These are phyloP conservation scores for Actinomortierella ambigua DNA, from an alignment of 371 early-diverging fungal species.

Conservation along the genomic window DNA sequence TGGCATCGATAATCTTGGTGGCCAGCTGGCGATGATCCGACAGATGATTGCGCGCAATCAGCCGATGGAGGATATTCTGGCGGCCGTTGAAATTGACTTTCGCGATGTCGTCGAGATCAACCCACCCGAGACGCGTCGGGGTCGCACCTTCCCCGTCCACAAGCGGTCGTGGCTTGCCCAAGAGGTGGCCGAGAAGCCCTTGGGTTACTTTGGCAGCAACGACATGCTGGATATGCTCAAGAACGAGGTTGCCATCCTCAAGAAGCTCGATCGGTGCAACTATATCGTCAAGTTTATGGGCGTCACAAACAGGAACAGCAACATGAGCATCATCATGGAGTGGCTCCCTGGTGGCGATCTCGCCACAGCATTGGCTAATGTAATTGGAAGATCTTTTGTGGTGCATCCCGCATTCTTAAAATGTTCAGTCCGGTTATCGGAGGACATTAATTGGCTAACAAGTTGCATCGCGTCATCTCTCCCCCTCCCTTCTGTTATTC, in stretches of 20 bases:
- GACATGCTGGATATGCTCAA: constrained; percentile 45
- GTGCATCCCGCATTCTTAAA: too few species aligned
- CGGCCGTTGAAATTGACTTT: constrained; percentile 38
- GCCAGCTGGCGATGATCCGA: constrained; percentile 40
- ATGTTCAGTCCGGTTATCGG: too few species aligned
- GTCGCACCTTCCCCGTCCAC: constrained; percentile 43
- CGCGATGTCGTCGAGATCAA: constrained; percentile 31
- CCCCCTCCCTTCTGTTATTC: background rate
- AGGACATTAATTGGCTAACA: too few species aligned
- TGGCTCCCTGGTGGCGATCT: constrained; percentile 43
- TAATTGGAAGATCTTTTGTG: too few species aligned
- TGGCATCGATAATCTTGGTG: constrained; percentile 36
- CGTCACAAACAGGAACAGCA: constrained; percentile 31
- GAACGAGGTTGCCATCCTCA: constrained; percentile 45
- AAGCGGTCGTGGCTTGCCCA: constrained; percentile 39
- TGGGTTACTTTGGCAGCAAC: constrained; percentile 35
- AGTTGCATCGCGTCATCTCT: background rate
- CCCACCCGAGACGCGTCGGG: constrained; percentile 33
- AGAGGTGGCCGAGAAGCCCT: constrained; percentile 47
- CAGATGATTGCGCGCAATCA: constrained; percentile 41
- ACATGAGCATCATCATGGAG: constrained; percentile 46
- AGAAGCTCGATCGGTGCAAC: constrained; percentile 44
- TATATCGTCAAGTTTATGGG: constrained; percentile 47
- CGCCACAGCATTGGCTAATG: constrained; percentile 26
- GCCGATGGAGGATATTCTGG: constrained; percentile 43